A percentile compares a stretch with the other conserved stretches of the same genome.
phyloP scores from a whole-genome alignment of 345 rosid species.

The Populus ilicifolia region DNA sequence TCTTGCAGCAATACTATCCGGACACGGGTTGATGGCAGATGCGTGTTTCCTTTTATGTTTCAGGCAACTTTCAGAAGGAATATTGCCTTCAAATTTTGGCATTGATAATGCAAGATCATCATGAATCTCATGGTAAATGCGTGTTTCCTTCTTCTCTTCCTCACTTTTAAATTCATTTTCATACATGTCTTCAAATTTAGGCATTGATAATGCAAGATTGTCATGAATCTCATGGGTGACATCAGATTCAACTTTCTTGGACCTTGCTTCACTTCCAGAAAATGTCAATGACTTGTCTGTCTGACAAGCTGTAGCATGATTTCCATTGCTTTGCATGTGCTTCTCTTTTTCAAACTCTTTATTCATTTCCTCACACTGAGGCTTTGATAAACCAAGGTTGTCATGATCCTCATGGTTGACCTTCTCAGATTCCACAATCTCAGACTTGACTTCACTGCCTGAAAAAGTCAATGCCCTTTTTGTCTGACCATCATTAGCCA shows the following conservation, averaged over 20 bases:
- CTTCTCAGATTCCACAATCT: constrained; percentile 6
- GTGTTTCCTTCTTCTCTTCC: constrained; percentile 14
- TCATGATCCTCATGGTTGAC: neutral
- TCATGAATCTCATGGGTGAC: constrained; percentile 1
- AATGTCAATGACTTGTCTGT: constrained; percentile 2
- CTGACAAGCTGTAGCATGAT: neutral
- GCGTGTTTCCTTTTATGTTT: constrained; percentile 21
- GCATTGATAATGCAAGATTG: neutral
- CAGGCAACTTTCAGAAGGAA: neutral
- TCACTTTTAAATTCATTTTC: constrained; percentile 5
- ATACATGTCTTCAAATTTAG: neutral
- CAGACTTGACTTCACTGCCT: constrained; percentile 4
- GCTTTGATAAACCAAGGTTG: neutral
- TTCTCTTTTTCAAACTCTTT: constrained; percentile 8
- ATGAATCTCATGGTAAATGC: neutral
- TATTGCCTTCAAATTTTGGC: neutral
- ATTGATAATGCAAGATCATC: neutral
- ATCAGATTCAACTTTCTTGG: constrained; percentile 1
- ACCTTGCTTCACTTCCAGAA: constrained; percentile 10
- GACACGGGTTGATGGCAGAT: constrained; percentile 21
- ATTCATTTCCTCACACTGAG: neutral
- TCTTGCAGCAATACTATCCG: constrained; percentile 45
- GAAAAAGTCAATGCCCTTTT: constrained; percentile 17
- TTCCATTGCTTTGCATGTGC: constrained; percentile 10
- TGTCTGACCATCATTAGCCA: neutral